These are phyloP conservation scores for Ehretia macrophylla DNA, from an alignment of 257 asterid genomes.

Conservation along the genomic window DNA sequence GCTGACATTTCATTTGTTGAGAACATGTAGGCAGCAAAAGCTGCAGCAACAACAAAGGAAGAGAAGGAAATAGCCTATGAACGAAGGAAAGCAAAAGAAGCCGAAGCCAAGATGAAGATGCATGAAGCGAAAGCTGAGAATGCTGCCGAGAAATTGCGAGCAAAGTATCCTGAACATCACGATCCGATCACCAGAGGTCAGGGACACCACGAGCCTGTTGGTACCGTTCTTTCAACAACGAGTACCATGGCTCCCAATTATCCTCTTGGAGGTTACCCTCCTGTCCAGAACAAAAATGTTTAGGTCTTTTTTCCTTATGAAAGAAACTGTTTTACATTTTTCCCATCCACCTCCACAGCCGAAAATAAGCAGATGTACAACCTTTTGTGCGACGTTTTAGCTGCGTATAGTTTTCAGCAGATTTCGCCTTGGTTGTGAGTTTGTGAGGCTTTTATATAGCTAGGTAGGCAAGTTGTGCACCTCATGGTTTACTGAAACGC, in stretches of 20 bases:
- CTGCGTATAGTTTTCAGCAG: too few relatives aligned
- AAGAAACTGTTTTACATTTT: too few relatives aligned
- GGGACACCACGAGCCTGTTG: constrained; percentile 18
- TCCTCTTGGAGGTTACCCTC: constrained; percentile 25
- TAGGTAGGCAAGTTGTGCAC: too few relatives aligned
- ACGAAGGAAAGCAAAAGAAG: constrained; percentile 60
- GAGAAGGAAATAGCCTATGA: constrained; percentile 55
- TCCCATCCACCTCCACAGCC: too few relatives aligned
- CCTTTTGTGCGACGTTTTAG: too few relatives aligned
- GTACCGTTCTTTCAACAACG: constrained; percentile 19
- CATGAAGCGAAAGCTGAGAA: constrained; percentile 60
- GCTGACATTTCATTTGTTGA: background rate
- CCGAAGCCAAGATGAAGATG: constrained; percentile 71
- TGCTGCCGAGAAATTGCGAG: constrained; percentile 39
- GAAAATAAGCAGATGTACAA: too few relatives aligned
- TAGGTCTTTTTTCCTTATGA: background rate
- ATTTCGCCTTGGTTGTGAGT: too few relatives aligned
- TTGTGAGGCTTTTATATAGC: too few relatives aligned
- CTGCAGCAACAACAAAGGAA: constrained; percentile 42
- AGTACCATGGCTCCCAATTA: constrained; percentile 28
- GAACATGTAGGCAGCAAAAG: constrained; percentile 41
- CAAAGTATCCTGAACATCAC: constrained; percentile 22
- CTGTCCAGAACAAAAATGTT: background rate
- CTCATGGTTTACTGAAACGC: too few relatives aligned
- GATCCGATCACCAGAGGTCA: background rate